phyloP scores from a whole-genome alignment of 225 moss, liverwort and hornwort species.

The Sphagnum contortum region DNA sequence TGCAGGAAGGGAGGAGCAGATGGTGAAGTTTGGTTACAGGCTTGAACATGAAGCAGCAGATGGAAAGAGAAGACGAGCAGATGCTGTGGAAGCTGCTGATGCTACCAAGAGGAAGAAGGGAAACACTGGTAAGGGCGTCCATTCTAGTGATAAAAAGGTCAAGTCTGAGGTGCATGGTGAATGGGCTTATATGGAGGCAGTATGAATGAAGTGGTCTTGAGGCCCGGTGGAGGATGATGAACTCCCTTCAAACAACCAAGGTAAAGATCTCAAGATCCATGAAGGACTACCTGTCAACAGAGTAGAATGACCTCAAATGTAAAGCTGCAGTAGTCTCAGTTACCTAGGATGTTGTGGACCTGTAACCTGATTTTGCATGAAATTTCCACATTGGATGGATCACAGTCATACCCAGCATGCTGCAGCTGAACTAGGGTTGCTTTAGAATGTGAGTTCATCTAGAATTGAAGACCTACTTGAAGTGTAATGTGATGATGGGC shows the following conservation, averaged over 20 bases:
- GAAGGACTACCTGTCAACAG: too few relatives aligned
- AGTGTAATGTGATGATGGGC: too few relatives aligned
- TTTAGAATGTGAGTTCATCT: too few relatives aligned
- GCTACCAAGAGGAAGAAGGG: conserved; percentile 25
- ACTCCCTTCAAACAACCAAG: conserved; percentile 14
- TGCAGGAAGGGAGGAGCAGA: conserved; percentile 21
- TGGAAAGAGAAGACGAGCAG: conserved; percentile 17
- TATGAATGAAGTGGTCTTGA: conserved; percentile 6
- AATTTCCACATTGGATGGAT: too few relatives aligned
- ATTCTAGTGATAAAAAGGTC: conserved; percentile 23
- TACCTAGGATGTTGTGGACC: too few relatives aligned
- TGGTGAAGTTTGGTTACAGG: conserved; percentile 16
- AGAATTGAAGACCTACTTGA: too few relatives aligned
- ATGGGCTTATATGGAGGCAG: conserved; percentile 15
- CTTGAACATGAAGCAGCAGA: conserved; percentile 11
- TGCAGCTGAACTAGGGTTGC: too few relatives aligned
- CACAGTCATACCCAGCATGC: too few relatives aligned
- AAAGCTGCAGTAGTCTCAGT: not conserved
- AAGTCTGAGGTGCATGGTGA: conserved; percentile 33
- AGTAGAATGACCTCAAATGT: not conserved
- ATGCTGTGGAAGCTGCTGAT: conserved; percentile 18
- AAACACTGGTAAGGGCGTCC: conserved; percentile 10
- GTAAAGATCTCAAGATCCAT: not conserved
- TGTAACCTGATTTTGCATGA: not conserved
- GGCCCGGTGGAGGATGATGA: conserved; percentile 40